Percentiles rank a stretch among this genome's conserved stretches.
These are phyloP conservation scores for Royoungia palumana DNA, from an alignment of 768 basidiomycete genomes.

Conservation along the genomic window DNA sequence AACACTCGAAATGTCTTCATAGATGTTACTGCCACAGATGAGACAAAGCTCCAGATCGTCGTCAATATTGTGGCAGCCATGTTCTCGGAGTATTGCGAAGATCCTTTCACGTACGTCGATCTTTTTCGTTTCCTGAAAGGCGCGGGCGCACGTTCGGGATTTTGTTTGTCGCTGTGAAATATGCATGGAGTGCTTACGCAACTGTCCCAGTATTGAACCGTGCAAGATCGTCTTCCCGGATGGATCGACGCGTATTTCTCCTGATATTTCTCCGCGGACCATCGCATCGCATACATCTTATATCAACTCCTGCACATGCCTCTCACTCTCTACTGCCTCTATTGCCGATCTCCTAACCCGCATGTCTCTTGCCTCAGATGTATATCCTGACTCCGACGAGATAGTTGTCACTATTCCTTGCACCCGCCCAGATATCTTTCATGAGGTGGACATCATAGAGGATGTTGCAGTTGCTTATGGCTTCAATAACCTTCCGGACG, in stretches of 20 bases:
- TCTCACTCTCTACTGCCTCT: conserved; percentile 61
- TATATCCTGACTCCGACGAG: conserved; percentile 53
- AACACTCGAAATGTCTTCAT: conserved; percentile 94
- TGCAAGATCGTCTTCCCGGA: conserved; percentile 80
- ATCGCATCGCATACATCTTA: conserved; percentile 81
- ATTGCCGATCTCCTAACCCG: conserved; percentile 71
- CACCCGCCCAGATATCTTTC: conserved; percentile 97
- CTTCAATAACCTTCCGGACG: conserved; percentile 92
- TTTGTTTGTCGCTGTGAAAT: neutral
- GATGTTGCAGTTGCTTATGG: conserved; percentile 97
- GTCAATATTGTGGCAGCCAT: conserved; percentile 93
- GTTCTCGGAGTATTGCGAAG: conserved; percentile 95
- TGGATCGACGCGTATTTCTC: conserved; percentile 71
- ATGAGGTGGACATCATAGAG: conserved; percentile 98
- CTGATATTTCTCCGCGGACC: conserved; percentile 71
- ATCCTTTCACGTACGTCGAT: conserved; percentile 80
- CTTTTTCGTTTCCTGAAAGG: neutral
- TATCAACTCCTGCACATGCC: conserved; percentile 93
- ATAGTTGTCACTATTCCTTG: conserved; percentile 78
- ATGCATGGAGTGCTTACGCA: neutral
- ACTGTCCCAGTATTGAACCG: conserved; percentile 75
- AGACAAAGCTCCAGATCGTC: conserved; percentile 94
- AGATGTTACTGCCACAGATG: conserved; percentile 94
- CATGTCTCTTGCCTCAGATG: conserved; percentile 71
- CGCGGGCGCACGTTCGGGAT: neutral